Evolutionary conservation across 257 asterid species (phyloP).

Genomic region (Perilla frutescens): DNA sequence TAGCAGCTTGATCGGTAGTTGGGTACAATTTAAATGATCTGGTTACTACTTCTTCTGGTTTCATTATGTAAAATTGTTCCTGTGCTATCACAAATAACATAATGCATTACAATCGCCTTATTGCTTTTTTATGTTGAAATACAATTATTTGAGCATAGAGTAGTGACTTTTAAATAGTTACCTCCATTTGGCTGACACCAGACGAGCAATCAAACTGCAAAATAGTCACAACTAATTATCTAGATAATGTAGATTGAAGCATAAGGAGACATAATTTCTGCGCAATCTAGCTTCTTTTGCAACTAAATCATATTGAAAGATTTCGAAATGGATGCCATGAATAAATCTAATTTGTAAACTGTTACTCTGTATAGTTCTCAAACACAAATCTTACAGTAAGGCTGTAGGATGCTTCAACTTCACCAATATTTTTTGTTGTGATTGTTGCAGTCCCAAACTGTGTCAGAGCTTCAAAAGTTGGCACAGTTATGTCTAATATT

Average conservation of each 20-base stretch:
- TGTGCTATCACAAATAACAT: conserved; percentile 38
- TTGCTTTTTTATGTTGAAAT: background rate
- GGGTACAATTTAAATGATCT: conserved; percentile 91
- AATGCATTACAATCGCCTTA: conserved; percentile 12
- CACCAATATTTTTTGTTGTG: conserved; percentile 84
- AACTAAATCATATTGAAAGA: background rate
- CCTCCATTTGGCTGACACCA: conserved; percentile 98
- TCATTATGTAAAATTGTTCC: conserved; percentile 96
- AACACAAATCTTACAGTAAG: conserved; percentile 66
- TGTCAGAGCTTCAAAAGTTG: conserved; percentile 92
- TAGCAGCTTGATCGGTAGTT: conserved; percentile 91
- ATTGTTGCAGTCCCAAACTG: conserved; percentile 89
- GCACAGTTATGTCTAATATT: conserved; percentile 72
- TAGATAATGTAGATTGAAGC: background rate
- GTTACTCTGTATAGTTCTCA: conserved; percentile 2
- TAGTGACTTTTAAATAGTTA: conserved; percentile 33
- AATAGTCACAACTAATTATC: conserved; percentile 3
- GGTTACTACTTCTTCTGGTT: conserved; percentile 73
- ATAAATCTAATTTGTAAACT: background rate
- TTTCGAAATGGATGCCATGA: background rate
- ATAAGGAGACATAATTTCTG: background rate
- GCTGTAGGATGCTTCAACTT: conserved; percentile 98
- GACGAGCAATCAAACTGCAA: conserved; percentile 95
- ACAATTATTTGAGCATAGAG: conserved; percentile 12
- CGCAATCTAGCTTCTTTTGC: conserved; percentile 9